These are phyloP conservation scores for Ilyonectria destructans DNA, from an alignment of 2,329 filamentous ascomycete species.

Conservation along the genomic window DNA sequence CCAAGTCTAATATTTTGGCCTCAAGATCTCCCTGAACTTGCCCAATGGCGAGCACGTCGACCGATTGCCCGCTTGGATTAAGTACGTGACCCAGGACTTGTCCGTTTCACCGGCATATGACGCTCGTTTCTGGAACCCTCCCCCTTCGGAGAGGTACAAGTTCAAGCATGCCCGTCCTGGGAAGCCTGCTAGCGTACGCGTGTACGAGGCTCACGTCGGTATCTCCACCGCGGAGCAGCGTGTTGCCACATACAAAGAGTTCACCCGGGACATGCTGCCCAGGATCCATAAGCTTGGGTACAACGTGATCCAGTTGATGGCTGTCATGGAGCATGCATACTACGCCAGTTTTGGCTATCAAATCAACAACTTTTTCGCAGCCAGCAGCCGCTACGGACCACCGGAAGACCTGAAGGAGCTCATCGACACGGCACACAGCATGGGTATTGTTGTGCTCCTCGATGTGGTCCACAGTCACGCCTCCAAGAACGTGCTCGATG, in stretches of 20 bases:
- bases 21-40: conserved; percentile 85
- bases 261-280: conserved; percentile 92
- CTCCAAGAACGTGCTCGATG: conserved; percentile 96
- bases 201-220: conserved; percentile 99
- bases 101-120: conserved; percentile 93
- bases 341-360: conserved; percentile 99
- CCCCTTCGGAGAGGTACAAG: conserved; percentile 80
- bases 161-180: conserved; percentile 89
- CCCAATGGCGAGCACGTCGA: conserved; percentile 87
- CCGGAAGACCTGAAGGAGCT: conserved; percentile 98
- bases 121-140: conserved; percentile 97
- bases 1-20: conserved; percentile 25
- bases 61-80: conserved; percentile 96
- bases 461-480: conserved; percentile 99
- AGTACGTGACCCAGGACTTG: conserved; percentile 94
- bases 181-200: conserved; percentile 88
- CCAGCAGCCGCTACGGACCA: conserved; percentile 93
- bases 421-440: conserved; percentile 91
- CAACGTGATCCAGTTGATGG: conserved; percentile 99
- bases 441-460: conserved; percentile 92
- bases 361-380: conserved; percentile 98
- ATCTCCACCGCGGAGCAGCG: conserved; percentile 93
- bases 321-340: conserved; percentile 99
- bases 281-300: conserved; percentile 93
- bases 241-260: conserved; percentile 97